Conservation (phyloP, 2,329 filamentous ascomycete species). For the Penicillium brevicompactum region DNA sequence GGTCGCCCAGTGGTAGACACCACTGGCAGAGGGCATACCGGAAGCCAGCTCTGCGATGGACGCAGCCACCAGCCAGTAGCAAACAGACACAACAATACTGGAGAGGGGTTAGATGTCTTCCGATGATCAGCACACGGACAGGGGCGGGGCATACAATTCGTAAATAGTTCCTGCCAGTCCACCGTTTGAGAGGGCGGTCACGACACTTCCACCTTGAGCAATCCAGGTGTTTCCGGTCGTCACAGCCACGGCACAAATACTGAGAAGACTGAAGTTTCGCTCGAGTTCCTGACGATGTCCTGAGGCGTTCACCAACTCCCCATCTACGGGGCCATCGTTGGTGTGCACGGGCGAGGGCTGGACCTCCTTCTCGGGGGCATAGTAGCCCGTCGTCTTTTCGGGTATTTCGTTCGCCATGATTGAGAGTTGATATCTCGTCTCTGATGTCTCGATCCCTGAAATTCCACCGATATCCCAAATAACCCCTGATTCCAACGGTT, state of each 20-base stretch:
- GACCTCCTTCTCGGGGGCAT: conserved; percentile 29
- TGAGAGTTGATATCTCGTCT: not conserved
- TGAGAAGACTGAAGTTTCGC: conserved; percentile 63
- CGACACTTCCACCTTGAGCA: conserved; percentile 63
- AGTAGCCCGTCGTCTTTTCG: not conserved
- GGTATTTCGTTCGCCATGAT: not conserved
- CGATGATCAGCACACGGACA: not conserved
- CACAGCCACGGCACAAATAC: conserved; percentile 61
- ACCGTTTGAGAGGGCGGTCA: conserved; percentile 61
- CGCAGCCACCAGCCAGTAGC: conserved; percentile 62
- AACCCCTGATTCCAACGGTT: not conserved
- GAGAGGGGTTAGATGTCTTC: conserved; percentile 16
- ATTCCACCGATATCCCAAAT: not conserved
- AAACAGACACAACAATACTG: conserved; percentile 49
- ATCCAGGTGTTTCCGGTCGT: conserved; percentile 69
- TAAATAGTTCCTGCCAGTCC: conserved; percentile 64
- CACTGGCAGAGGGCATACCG: conserved; percentile 62
- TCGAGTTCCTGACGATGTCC: conserved; percentile 66
- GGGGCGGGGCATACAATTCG: conserved; percentile 51
- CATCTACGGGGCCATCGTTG: conserved; percentile 5
- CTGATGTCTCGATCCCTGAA: not conserved
- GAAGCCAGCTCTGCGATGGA: conserved; percentile 64
- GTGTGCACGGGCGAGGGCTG: conserved; percentile 28
- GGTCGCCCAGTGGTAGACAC: conserved; percentile 64
- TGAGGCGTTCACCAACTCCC: conserved; percentile 61